Percentiles rank a stretch among this genome's conserved stretches.
Evolutionary conservation across 2,329 filamentous ascomycete species (phyloP).

Genomic region (Biscogniauxia mediterranea): DNA sequence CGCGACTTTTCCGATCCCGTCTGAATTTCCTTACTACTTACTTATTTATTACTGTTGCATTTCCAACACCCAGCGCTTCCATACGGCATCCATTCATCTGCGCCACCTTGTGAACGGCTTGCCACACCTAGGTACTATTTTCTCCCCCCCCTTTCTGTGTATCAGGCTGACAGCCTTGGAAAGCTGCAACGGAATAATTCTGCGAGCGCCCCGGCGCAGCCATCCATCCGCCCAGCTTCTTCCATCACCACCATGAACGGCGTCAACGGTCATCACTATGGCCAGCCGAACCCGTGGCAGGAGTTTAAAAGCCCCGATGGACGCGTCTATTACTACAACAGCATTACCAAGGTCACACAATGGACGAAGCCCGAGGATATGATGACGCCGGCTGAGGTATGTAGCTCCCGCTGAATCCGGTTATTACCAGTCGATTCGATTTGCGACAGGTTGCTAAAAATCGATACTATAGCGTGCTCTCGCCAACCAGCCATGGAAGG

Average conservation of each 20-base stretch:
- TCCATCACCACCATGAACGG: constrained; percentile 53
- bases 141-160: not conserved
- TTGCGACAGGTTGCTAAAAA: constrained; percentile 9
- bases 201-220: not conserved
- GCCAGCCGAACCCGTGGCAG: constrained; percentile 66
- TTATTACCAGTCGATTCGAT: too few species aligned
- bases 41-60: too few species aligned
- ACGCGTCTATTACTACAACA: constrained; percentile 88
- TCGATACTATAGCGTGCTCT: constrained; percentile 63
- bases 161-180: not conserved
- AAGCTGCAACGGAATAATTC: not conserved
- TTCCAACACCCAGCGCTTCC: not conserved
- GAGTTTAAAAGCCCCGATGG: constrained; percentile 80
- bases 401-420: constrained; percentile 12
- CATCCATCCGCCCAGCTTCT: constrained; percentile 3
- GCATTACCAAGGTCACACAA: constrained; percentile 80
- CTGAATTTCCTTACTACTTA: not conserved
- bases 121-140: not conserved
- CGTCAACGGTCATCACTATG: constrained; percentile 43
- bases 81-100: not conserved
- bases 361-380: constrained; percentile 93
- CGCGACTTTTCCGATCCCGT: not conserved
- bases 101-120: not conserved
- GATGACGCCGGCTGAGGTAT: constrained; percentile 79
- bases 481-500: constrained; percentile 84